Percentiles rank a stretch among this genome's conserved stretches.
phyloP scores from a whole-genome alignment of 768 basidiomycete species.

The Russula sp. region DNA sequence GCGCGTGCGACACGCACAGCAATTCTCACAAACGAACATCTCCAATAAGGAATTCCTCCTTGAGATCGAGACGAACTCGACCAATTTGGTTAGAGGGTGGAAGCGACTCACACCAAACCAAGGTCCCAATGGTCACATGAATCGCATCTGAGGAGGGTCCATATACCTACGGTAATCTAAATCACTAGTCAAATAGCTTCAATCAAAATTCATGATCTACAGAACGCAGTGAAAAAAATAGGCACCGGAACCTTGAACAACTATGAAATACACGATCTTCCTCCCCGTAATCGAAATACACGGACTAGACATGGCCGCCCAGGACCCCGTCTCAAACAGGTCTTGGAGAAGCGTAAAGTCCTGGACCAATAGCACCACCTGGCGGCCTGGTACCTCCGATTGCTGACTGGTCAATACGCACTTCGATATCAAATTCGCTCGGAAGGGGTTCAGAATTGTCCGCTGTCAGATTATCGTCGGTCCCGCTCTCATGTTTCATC shows the following conservation, averaged over 20 bases:
- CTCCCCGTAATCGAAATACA: not conserved
- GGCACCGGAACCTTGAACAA: not conserved
- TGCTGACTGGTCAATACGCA: constrained; percentile 9
- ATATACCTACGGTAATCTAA: not conserved
- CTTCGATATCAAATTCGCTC: constrained; percentile 20
- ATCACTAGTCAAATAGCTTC: not conserved
- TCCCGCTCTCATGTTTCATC: not conserved
- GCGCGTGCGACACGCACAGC: too few species aligned
- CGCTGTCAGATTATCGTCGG: not conserved
- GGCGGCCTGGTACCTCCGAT: not conserved
- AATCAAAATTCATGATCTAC: not conserved
- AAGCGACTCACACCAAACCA: too few species aligned
- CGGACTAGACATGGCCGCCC: not conserved
- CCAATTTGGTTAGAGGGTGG: too few species aligned
- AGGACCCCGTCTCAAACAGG: not conserved
- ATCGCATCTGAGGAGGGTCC: too few species aligned
- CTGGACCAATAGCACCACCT: not conserved
- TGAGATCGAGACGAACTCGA: too few species aligned
- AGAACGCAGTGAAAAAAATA: not conserved
- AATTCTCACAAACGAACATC: too few species aligned
- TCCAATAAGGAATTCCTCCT: too few species aligned
- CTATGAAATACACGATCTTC: too few species aligned
- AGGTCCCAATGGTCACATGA: too few species aligned
- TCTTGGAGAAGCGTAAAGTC: not conserved
- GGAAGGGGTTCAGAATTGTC: not conserved